phyloP scores from a whole-genome alignment of 1,139 yeast species.

The Suhomyces anneliseae region DNA sequence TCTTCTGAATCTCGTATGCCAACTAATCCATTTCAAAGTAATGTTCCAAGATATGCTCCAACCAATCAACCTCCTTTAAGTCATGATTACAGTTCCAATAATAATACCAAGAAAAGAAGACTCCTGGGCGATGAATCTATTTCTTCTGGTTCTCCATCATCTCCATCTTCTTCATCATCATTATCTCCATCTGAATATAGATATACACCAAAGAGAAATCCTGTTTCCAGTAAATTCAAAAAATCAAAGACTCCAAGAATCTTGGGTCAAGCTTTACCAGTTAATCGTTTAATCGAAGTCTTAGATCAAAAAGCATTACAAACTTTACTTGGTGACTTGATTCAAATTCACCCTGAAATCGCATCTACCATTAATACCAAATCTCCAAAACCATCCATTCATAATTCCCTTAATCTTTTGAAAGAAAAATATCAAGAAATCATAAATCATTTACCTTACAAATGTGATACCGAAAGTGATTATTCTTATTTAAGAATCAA shows the following conservation, averaged over 20 bases:
- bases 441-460: constrained; percentile 62
- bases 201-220: constrained; percentile 7
- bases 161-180: constrained; percentile 2
- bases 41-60: constrained; percentile 20
- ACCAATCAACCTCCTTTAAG: constrained; percentile 3
- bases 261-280: constrained; percentile 54
- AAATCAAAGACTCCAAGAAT: constrained; percentile 43
- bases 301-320: constrained; percentile 59
- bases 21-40: background rate
- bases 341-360: constrained; percentile 64
- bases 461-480: constrained; percentile 71
- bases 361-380: constrained; percentile 48
- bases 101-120: constrained; percentile 17
- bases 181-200: constrained; percentile 1
- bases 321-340: constrained; percentile 50
- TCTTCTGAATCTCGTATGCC: background rate
- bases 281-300: constrained; percentile 64
- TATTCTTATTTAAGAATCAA: constrained; percentile 87
- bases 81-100: background rate
- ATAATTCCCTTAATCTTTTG: constrained; percentile 52
- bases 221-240: constrained; percentile 20
- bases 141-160: constrained; percentile 1
- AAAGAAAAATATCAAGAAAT: constrained; percentile 48
- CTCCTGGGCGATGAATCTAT: constrained; percentile 15
- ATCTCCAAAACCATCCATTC: constrained; percentile 61